Conservation (phyloP, 768 basidiomycete species). For the Holtermannia corniformis region DNA sequence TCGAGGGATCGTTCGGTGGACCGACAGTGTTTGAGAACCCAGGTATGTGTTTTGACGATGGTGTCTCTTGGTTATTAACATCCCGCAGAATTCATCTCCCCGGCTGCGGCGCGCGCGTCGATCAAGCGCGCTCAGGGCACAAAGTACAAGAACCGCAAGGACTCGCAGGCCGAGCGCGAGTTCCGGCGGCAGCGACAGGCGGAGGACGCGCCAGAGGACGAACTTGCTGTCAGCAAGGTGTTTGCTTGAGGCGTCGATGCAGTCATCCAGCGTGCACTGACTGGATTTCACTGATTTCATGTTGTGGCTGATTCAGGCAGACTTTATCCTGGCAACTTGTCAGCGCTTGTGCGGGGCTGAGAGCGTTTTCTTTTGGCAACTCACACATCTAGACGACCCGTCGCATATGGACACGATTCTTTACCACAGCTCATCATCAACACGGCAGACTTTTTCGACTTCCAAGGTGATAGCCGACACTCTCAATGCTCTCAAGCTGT, state of each 20-base stretch:
- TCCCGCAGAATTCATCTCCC: conserved; percentile 94
- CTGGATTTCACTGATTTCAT: no score
- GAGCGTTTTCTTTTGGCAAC: no score
- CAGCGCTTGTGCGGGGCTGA: no score
- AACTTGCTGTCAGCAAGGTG: conserved; percentile 74
- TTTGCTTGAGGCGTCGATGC: conserved; percentile 69
- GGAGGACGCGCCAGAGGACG: conserved; percentile 56
- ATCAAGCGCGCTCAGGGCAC: conserved; percentile 62
- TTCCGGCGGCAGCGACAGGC: conserved; percentile 57
- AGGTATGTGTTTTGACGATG: conserved; percentile 57
- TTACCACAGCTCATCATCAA: no score
- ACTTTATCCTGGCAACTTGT: no score
- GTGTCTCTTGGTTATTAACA: conserved; percentile 38
- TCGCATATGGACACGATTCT: no score
- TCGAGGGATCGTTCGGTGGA: conserved; percentile 93
- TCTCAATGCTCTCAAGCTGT: no score
- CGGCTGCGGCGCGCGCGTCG: conserved; percentile 65
- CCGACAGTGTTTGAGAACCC: conserved; percentile 93
- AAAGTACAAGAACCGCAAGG: conserved; percentile 74
- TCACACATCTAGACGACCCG: no score
- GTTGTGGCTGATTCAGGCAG: no score
- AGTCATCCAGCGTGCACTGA: no score
- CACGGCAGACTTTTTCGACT: no score
- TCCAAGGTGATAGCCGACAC: no score
- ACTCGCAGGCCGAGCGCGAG: conserved; percentile 58